Evolutionary conservation across 2,329 filamentous ascomycete genomes (phyloP).

Genomic region (Fusarium luffae): DNA sequence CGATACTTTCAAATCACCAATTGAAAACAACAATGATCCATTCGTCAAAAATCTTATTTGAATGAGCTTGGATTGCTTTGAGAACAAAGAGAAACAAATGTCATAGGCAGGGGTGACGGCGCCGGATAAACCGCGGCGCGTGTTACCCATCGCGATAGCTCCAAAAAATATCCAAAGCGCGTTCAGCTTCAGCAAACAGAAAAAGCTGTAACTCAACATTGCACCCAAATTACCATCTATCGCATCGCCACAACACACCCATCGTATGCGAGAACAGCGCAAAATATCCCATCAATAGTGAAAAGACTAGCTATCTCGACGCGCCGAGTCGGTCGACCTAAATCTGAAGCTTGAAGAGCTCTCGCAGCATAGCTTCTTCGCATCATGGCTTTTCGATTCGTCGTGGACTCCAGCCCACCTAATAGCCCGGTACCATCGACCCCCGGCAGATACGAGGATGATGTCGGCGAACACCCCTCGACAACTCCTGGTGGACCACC

Average conservation of each 20-base stretch:
- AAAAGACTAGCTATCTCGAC: conserved; percentile 3
- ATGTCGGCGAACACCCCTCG: conserved; percentile 58
- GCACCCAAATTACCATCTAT: conserved; percentile 20
- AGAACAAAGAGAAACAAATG: neutral
- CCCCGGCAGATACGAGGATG: conserved; percentile 55
- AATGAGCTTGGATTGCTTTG: neutral
- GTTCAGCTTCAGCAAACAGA: conserved; percentile 33
- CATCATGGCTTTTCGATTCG: conserved; percentile 56
- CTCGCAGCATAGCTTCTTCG: conserved; percentile 23
- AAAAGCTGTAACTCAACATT: conserved; percentile 30
- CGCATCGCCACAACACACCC: conserved; percentile 20
- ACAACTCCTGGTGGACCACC: conserved; percentile 65
- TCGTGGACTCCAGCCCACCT: conserved; percentile 58
- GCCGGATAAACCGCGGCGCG: conserved; percentile 41
- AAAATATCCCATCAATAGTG: conserved; percentile 9
- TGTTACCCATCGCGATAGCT: conserved; percentile 45
- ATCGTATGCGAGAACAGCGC: conserved; percentile 27
- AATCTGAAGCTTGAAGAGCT: conserved; percentile 32
- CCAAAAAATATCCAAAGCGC: conserved; percentile 46
- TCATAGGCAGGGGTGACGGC: neutral
- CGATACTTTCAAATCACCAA: neutral
- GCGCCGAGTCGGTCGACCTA: conserved; percentile 20
- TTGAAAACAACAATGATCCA: neutral
- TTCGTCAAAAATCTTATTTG: neutral
- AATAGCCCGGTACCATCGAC: conserved; percentile 60